phyloP scores from a whole-genome alignment of 768 basidiomycete species.

The Candolleomyces aberdarensis region DNA sequence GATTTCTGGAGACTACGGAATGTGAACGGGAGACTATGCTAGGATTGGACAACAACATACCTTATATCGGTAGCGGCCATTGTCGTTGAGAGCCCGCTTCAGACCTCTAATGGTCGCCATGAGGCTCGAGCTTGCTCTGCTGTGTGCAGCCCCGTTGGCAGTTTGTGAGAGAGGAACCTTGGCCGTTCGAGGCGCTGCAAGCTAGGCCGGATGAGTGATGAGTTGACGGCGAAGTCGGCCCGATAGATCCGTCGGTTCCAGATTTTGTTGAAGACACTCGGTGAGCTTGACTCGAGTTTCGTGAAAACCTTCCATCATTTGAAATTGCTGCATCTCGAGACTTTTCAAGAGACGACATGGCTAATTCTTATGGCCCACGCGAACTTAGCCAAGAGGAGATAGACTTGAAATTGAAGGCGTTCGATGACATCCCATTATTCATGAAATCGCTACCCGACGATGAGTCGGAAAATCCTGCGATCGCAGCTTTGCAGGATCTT shows the following conservation, averaged over 20 bases:
- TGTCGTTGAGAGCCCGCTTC: slow-evolving; percentile 58
- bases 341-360: slow-evolving; percentile 15
- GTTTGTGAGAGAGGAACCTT: neutral
- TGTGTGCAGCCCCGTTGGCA: neutral
- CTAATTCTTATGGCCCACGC: slow-evolving; percentile 29
- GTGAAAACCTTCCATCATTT: neutral
- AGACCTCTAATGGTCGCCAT: slow-evolving; percentile 48
- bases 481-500: slow-evolving; percentile 84
- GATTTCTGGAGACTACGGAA: slow-evolving; percentile 56
- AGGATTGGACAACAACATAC: slow-evolving; percentile 26
- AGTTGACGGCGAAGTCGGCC: neutral
- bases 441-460: slow-evolving; percentile 85
- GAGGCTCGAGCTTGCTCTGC: neutral
- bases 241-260: neutral
- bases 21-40: neutral
- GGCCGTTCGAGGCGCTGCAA: neutral
- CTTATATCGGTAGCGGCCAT: slow-evolving; percentile 59
- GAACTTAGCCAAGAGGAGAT: slow-evolving; percentile 17
- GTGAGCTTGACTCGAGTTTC: neutral
- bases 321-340: too few relatives aligned
- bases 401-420: slow-evolving; percentile 37
- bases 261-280: neutral
- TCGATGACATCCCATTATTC: slow-evolving; percentile 82
- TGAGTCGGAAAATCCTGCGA: slow-evolving; percentile 55
- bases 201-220: neutral